A percentile compares a stretch with the other conserved stretches of the same genome.
Evolutionary conservation across 441 rosid genomes (phyloP).

Genomic region (Metrosideros polymorpha): DNA sequence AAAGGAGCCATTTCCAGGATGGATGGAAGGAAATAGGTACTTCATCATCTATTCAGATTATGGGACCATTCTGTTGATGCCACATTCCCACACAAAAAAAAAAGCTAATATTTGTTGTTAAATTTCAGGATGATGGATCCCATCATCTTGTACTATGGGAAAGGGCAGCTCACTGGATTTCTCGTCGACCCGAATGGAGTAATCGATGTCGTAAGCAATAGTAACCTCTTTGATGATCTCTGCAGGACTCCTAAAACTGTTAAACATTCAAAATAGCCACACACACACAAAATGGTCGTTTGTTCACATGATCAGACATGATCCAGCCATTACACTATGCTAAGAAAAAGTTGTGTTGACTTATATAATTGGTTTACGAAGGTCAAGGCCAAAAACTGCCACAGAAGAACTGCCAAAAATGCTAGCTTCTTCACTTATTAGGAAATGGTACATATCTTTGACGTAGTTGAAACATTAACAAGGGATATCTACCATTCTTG

Average conservation of each 20-base stretch:
- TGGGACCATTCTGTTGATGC: neutral
- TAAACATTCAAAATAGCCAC: neutral
- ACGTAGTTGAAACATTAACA: neutral
- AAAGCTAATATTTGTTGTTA: neutral
- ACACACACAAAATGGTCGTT: neutral
- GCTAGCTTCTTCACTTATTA: neutral
- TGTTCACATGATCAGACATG: neutral
- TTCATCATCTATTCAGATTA: neutral
- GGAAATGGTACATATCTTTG: neutral
- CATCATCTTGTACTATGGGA: constrained; percentile 73
- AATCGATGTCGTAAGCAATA: constrained; percentile 65
- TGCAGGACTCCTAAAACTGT: neutral
- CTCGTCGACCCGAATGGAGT: constrained; percentile 77
- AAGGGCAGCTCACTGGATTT: constrained; percentile 88
- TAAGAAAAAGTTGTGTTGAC: neutral
- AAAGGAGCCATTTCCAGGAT: constrained; percentile 90
- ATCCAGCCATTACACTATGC: neutral
- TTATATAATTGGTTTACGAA: neutral
- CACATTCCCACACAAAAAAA: neutral
- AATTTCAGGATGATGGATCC: constrained; percentile 93
- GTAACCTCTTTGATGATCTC: neutral
- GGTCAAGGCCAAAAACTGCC: neutral
- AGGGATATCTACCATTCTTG: neutral
- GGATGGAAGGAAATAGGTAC: constrained; percentile 98
- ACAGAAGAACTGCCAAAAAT: neutral